phyloP scores from a whole-genome alignment of 2,329 filamentous ascomycete genomes.

The Xylogone sp. region DNA sequence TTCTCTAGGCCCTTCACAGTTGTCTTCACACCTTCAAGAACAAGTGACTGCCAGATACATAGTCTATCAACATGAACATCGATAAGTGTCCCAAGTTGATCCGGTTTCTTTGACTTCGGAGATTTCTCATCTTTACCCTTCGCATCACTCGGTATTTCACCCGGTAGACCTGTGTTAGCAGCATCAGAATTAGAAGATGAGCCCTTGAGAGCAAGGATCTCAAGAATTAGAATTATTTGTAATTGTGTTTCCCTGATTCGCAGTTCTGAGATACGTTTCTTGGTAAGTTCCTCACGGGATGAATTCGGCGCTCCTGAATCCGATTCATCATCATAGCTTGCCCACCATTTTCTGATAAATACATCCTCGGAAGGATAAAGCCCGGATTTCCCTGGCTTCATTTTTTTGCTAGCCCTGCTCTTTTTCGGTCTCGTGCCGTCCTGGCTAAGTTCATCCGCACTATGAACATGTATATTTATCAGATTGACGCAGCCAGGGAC shows the following conservation, averaged over 20 bases:
- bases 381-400: constrained; percentile 64
- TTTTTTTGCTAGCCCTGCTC: constrained; percentile 57
- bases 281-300: constrained; percentile 48
- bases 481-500: constrained; percentile 58
- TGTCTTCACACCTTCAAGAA: constrained; percentile 49
- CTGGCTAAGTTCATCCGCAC: constrained; percentile 43
- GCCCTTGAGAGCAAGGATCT: constrained; percentile 68
- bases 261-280: constrained; percentile 60
- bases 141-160: constrained; percentile 21
- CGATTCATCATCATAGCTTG: constrained; percentile 50
- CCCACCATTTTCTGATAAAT: constrained; percentile 69
- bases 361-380: constrained; percentile 65
- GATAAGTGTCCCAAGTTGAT: constrained; percentile 62
- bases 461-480: constrained; percentile 45
- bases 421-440: constrained; percentile 41
- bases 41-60: constrained; percentile 80
- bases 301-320: constrained; percentile 38
- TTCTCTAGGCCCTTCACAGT: constrained; percentile 34
- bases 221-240: constrained; percentile 75
- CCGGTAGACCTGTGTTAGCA: constrained; percentile 24
- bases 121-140: constrained; percentile 17
- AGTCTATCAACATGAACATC: constrained; percentile 74
- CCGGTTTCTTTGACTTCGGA: constrained; percentile 31
- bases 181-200: constrained; percentile 34
- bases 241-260: constrained; percentile 74